Evolutionary conservation across 2,329 filamentous ascomycete genomes (phyloP).

Genomic region (Ophiostoma ips): DNA sequence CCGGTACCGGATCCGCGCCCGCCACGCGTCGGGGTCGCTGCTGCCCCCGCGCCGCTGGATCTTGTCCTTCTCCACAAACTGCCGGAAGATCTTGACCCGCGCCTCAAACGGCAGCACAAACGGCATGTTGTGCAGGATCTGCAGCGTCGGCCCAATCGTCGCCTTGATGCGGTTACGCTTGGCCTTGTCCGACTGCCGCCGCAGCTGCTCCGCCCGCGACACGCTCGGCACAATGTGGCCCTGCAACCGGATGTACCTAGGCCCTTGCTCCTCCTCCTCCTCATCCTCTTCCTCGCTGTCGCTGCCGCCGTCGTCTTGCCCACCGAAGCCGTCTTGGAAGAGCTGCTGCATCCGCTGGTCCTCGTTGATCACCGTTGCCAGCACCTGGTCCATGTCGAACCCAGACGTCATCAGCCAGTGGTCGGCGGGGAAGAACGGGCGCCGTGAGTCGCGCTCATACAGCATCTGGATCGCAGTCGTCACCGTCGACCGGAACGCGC

Average conservation of each 20-base stretch:
- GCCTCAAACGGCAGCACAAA: conserved; percentile 92
- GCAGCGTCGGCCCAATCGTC: conserved; percentile 69
- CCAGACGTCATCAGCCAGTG: conserved; percentile 89
- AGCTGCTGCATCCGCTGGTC: conserved; percentile 65
- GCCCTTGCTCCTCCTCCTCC: neutral
- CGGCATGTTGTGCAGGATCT: conserved; percentile 89
- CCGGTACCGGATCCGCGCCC: conserved; percentile 40
- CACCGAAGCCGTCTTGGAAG: conserved; percentile 37
- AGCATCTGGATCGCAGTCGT: conserved; percentile 74
- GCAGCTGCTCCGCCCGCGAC: conserved; percentile 41
- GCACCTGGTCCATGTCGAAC: conserved; percentile 82
- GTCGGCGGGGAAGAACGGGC: conserved; percentile 64
- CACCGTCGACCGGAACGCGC: conserved; percentile 65
- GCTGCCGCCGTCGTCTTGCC: conserved; percentile 4
- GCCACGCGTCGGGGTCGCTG: conserved; percentile 63
- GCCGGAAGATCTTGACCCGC: conserved; percentile 79
- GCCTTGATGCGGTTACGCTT: conserved; percentile 61
- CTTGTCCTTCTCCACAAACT: conserved; percentile 82
- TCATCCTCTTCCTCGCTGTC: neutral
- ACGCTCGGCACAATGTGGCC: neutral
- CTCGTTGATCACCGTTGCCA: conserved; percentile 73
- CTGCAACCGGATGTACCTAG: neutral
- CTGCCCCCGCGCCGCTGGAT: conserved; percentile 52
- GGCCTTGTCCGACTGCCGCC: conserved; percentile 49
- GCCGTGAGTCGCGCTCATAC: conserved; percentile 84